phyloP scores from a whole-genome alignment of 257 asterid genomes.

The Verbena officinalis region DNA sequence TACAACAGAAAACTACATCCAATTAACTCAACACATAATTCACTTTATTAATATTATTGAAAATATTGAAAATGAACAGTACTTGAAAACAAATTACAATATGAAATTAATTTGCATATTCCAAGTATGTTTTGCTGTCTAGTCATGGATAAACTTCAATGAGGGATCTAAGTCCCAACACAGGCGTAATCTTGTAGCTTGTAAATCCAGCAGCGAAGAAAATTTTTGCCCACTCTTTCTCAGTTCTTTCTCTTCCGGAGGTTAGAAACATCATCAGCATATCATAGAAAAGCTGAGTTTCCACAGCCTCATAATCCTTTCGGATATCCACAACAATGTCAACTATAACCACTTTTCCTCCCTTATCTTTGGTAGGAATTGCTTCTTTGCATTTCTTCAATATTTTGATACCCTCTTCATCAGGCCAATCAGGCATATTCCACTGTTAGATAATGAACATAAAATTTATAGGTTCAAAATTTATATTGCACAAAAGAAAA shows the following conservation, averaged over 20 bases:
- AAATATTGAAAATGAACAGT: no score
- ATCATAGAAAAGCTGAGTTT: background rate
- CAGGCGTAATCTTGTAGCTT: conserved; percentile 6
- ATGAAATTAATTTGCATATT: no score
- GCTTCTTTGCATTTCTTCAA: background rate
- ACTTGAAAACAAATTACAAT: no score
- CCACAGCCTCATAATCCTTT: background rate
- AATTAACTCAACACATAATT: no score
- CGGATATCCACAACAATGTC: background rate
- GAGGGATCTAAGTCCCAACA: background rate
- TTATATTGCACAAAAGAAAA: no score
- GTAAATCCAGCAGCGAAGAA: background rate
- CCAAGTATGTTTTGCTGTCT: no score
- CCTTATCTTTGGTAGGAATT: background rate
- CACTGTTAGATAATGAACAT: background rate
- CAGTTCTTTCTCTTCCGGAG: background rate
- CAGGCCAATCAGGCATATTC: background rate
- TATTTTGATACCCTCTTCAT: background rate
- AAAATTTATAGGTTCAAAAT: no score
- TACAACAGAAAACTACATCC: no score
- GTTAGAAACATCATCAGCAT: background rate
- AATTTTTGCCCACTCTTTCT: conserved; percentile 1
- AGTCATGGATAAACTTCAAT: conserved; percentile 4
- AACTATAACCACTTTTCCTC: background rate
- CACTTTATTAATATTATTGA: no score